phyloP scores from a whole-genome alignment of 108 stramenopile species.

The Licmophora abbreviata region DNA sequence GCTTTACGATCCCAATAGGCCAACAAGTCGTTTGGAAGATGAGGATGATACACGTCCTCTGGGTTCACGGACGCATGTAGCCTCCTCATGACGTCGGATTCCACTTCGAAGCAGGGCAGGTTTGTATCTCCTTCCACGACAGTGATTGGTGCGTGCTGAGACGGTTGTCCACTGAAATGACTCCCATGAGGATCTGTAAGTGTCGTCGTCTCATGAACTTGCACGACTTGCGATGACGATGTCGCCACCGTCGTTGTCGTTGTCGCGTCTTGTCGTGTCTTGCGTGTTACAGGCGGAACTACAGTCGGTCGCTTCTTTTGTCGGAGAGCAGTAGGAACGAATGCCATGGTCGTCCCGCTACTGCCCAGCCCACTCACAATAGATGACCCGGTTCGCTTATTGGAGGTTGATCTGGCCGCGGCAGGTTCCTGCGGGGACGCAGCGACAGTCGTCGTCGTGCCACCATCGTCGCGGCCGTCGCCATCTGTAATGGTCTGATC shows the following conservation, averaged over 20 bases:
- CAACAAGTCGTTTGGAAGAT: constrained; percentile 75
- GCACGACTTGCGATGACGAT: neutral
- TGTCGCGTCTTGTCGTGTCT: constrained; percentile 7
- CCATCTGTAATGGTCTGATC: neutral
- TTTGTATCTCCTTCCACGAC: neutral
- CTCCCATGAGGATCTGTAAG: neutral
- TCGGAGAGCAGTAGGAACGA: constrained; percentile 38
- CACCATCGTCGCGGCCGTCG: neutral
- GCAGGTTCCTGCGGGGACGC: constrained; percentile 3
- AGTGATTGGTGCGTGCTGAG: neutral
- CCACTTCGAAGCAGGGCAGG: too few species aligned
- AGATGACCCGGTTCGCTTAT: constrained; percentile 7
- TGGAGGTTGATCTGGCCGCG: neutral
- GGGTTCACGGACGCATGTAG: constrained; percentile 26
- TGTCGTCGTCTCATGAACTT: neutral
- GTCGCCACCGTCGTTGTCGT: constrained; percentile 3
- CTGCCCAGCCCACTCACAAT: constrained; percentile 43
- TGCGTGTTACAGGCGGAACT: neutral
- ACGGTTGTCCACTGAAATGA: neutral
- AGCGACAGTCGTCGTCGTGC: constrained; percentile 5
- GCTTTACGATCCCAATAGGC: constrained; percentile 61
- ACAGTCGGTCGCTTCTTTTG: constrained; percentile 15
- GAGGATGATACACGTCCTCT: constrained; percentile 67
- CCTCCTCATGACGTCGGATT: constrained; percentile 27
- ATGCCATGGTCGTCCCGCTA: constrained; percentile 67